phyloP scores from a whole-genome alignment of 495 filamentous ascomycete genomes.

The Amorphotheca resinae region DNA sequence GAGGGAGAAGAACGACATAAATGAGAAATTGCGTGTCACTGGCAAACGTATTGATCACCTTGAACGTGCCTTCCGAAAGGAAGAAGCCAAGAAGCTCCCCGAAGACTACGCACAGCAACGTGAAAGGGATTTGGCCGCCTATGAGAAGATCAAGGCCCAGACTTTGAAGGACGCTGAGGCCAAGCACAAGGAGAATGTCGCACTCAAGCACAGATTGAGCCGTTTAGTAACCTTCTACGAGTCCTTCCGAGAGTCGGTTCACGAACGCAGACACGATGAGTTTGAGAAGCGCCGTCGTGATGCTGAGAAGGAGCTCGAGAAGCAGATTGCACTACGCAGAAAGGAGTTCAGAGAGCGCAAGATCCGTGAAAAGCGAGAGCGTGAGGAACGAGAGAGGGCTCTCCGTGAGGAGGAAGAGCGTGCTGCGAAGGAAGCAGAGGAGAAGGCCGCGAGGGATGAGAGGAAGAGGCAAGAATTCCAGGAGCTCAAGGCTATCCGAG shows the following conservation, averaged over 20 bases:
- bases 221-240: constrained; percentile 74
- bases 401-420: constrained; percentile 78
- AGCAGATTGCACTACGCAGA: constrained; percentile 72
- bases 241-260: constrained; percentile 63
- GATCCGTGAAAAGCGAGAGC: constrained; percentile 63
- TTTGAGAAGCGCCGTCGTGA: constrained; percentile 86
- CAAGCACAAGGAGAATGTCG: constrained; percentile 83
- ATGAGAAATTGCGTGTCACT: constrained; percentile 78
- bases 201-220: constrained; percentile 80
- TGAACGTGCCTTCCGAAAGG: constrained; percentile 89
- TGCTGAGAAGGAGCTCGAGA: constrained; percentile 80
- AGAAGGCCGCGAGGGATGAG: constrained; percentile 61
- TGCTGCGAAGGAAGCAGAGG: constrained; percentile 64
- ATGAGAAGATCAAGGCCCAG: constrained; percentile 64
- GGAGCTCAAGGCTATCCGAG: constrained; percentile 67
- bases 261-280: constrained; percentile 79
- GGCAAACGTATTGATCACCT: constrained; percentile 95
- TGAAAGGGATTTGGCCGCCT: constrained; percentile 64
- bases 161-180: constrained; percentile 65
- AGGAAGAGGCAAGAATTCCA: constrained; percentile 45
- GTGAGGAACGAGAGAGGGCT: constrained; percentile 64
- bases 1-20: constrained; percentile 90
- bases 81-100: constrained; percentile 83
- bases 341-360: constrained; percentile 71
- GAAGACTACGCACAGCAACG: constrained; percentile 80